Evolutionary conservation across 148 eudicot species (phyloP), one percentile per base, ranked within the genome.

Genomic region (Camellia lanceoleosa): DNA sequence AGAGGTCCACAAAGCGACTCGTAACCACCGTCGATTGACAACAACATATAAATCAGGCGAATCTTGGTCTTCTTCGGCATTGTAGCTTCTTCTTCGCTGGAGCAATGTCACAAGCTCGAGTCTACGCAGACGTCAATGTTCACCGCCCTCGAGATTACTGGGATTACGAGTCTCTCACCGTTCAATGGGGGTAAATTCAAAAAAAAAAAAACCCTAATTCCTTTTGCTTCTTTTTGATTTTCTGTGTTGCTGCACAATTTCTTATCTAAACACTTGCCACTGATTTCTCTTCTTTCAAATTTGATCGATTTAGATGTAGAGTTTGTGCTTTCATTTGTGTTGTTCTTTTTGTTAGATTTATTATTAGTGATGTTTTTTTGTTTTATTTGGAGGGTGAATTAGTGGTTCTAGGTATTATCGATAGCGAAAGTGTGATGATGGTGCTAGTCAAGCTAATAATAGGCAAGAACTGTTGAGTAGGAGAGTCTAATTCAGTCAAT

Each of bases 81-180:
- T 14, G 18, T 69, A 4, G 11, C 14, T 5, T 18, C 56, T 47
- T 23, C 74, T 12, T 10, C 15, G 3, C 63, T 30, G 30, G 46
- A 13, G 23, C 69, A 15, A 84, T 84, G 87, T 85, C 87, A 66
- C 82, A 85, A 66, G 76, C 87, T 62, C 77, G 87, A 47, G 87
- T 82, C n/a, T 85, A 85, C 82, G 74, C 87, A 30, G 87, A 85
- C 78, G 77, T 85, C 68, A 85, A 85, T 52, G 87, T 85, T 56
- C 82, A 74, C 54, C 87, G 87, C 18, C 87, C 87, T 14, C 73
- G 80, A 46, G 82, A 83, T 4, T 80, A 83, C 77, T 81, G 87
- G 87, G 87, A 84, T 46, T 84, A 84, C 77, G 87, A 85, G 76
- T 78, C 87, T 46, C 87, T 85, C 82, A 79, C 84, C 69, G 87